Percentiles rank a stretch among this genome's conserved stretches.
phyloP scores from a whole-genome alignment of 441 rosid species.

The Jatropha multifida region DNA sequence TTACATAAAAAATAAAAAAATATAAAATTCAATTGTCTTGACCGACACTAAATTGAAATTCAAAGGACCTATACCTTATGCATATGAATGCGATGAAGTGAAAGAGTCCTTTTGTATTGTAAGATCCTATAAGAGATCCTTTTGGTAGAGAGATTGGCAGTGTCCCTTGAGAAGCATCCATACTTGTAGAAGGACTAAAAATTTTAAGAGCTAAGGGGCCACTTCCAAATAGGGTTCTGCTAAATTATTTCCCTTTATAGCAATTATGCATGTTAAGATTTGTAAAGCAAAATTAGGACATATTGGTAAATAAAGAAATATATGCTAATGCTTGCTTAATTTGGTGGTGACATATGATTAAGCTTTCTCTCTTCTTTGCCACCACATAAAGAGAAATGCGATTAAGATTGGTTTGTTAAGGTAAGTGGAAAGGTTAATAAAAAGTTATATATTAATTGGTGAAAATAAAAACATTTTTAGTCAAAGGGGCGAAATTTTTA shows the following conservation, averaged over 20 bases:
- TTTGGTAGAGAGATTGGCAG: not conserved
- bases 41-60: not conserved
- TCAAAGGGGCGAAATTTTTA: not conserved
- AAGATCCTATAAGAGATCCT: slow-evolving; percentile 5
- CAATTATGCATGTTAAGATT: too few species aligned
- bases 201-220: not conserved
- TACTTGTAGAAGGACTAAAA: not conserved
- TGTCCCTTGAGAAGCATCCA: slow-evolving; percentile 9
- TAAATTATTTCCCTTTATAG: not conserved
- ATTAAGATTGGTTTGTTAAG: too few species aligned
- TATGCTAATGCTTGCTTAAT: too few species aligned
- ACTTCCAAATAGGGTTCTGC: not conserved
- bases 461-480: too few species aligned
- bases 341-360: too few species aligned
- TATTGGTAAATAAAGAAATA: too few species aligned
- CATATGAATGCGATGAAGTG: not conserved
- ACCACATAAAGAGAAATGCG: too few species aligned
- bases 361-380: too few species aligned
- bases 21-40: not conserved
- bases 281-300: too few species aligned
- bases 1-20: not conserved
- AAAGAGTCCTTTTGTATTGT: not conserved
- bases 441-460: too few species aligned
- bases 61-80: not conserved
- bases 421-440: too few species aligned